These are phyloP conservation scores for Clavispora carvajalis DNA, from an alignment of 805 yeast species.

Conservation along the genomic window DNA sequence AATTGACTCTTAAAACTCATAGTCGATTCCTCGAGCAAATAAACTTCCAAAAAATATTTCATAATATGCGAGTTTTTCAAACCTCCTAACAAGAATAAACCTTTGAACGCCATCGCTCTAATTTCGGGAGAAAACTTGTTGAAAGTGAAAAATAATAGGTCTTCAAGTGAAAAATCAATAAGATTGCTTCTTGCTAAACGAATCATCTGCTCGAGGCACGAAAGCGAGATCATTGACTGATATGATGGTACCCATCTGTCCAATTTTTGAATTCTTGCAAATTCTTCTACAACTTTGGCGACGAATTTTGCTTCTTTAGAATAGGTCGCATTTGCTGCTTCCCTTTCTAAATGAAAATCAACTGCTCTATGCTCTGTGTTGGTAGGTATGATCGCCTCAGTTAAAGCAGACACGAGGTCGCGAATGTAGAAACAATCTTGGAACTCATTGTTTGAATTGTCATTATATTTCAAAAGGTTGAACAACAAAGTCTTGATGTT, in stretches of 20 bases:
- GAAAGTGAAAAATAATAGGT: constrained; percentile 49
- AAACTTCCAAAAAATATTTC: constrained; percentile 53
- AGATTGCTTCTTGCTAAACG: constrained; percentile 53
- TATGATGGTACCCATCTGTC: constrained; percentile 85
- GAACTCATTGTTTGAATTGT: constrained; percentile 72
- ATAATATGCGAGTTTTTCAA: constrained; percentile 58
- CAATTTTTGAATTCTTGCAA: constrained; percentile 69
- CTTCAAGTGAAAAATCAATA: constrained; percentile 46
- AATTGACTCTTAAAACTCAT: constrained; percentile 47
- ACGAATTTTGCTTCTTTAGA: constrained; percentile 15
- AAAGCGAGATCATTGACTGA: constrained; percentile 47
- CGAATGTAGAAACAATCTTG: constrained; percentile 68
- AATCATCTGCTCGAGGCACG: constrained; percentile 57
- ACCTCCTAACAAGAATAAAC: constrained; percentile 71
- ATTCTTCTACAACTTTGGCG: constrained; percentile 47
- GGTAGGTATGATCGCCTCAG: constrained; percentile 24
- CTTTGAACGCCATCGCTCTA: constrained; percentile 63
- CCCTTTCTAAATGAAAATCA: constrained; percentile 8
- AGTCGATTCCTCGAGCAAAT: constrained; percentile 48
- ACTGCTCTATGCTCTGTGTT: constrained; percentile 6
- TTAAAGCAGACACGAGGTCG: constrained; percentile 51
- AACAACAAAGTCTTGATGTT: constrained; percentile 59
- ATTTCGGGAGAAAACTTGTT: constrained; percentile 45
- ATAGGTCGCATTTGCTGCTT: neutral
- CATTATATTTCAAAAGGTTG: constrained; percentile 75